phyloP scores from a whole-genome alignment of 2,329 filamentous ascomycete genomes.

The Fusarium sp. region DNA sequence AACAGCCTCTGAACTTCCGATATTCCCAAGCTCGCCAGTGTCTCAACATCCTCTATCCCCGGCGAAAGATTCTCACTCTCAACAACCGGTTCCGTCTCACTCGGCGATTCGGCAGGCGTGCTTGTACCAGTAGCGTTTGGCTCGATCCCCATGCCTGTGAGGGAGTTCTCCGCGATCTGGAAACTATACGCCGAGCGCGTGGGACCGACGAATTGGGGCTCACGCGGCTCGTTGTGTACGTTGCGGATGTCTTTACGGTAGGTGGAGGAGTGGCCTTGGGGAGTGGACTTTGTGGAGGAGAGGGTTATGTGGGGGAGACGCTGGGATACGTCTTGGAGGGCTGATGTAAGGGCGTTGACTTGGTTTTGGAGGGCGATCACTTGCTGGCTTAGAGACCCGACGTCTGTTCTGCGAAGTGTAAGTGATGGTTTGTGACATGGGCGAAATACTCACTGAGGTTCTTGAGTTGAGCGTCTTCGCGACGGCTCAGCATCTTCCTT shows the following conservation, averaged over 20 bases:
- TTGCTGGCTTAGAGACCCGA: neutral
- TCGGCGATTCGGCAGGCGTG: neutral
- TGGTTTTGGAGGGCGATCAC: neutral
- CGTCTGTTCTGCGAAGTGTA: neutral
- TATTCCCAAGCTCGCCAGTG: neutral
- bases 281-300: conserved; percentile 1
- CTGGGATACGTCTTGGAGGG: conserved; percentile 1
- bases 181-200: conserved; percentile 13
- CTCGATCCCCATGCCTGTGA: neutral
- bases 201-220: conserved; percentile 2
- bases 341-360: neutral
- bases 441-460: neutral
- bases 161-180: conserved; percentile 8
- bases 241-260: conserved; percentile 9
- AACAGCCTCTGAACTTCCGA: neutral
- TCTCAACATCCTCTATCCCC: neutral
- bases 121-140: neutral
- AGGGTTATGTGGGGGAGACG: neutral
- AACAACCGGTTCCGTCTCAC: neutral
- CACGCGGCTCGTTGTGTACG: neutral
- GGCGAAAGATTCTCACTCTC: neutral
- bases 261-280: neutral
- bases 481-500: neutral
- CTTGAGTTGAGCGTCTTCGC: neutral
- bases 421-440: accelerated